Evolutionary conservation across 805 yeast genomes (phyloP).

Genomic region (Myxozyma sirexii): DNA sequence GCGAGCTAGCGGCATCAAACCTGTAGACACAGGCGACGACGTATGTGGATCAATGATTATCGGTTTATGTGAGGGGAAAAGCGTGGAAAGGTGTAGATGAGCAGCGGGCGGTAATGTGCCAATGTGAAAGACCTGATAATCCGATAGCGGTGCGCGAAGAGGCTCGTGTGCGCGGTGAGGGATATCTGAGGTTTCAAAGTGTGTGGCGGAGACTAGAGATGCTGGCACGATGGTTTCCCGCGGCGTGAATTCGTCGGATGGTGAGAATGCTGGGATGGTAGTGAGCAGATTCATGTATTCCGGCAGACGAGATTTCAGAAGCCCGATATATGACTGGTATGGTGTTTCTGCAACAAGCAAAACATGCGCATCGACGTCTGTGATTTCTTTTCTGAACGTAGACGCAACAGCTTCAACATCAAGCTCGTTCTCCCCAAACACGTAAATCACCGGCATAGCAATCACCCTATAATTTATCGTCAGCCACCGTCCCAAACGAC

Average conservation of each 20-base stretch:
- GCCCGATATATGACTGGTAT: slow-evolving; percentile 26
- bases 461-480: slow-evolving; percentile 46
- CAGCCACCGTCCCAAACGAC: no score
- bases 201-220: slow-evolving; percentile 5
- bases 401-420: slow-evolving; percentile 48
- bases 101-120: slow-evolving; percentile 78
- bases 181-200: slow-evolving; percentile 12
- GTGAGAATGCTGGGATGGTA: slow-evolving; percentile 22
- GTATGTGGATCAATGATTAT: slow-evolving; percentile 24
- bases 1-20: slow-evolving; percentile 61
- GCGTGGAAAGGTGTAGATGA: slow-evolving; percentile 71
- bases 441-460: slow-evolving; percentile 72
- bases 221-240: slow-evolving; percentile 14
- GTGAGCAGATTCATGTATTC: slow-evolving; percentile 26
- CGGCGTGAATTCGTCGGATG: slow-evolving; percentile 7
- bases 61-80: slow-evolving; percentile 47
- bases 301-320: slow-evolving; percentile 3
- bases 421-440: slow-evolving; percentile 69
- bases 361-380: slow-evolving; percentile 46
- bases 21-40: neutral
- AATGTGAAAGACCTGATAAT: slow-evolving; percentile 68
- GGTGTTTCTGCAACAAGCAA: slow-evolving; percentile 43
- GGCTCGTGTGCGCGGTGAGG: slow-evolving; percentile 37
- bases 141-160: slow-evolving; percentile 41
- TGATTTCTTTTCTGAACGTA: slow-evolving; percentile 49